Conservation (phyloP, 2,329 filamentous ascomycete genomes). For the Blastomyces percursus region DNA sequence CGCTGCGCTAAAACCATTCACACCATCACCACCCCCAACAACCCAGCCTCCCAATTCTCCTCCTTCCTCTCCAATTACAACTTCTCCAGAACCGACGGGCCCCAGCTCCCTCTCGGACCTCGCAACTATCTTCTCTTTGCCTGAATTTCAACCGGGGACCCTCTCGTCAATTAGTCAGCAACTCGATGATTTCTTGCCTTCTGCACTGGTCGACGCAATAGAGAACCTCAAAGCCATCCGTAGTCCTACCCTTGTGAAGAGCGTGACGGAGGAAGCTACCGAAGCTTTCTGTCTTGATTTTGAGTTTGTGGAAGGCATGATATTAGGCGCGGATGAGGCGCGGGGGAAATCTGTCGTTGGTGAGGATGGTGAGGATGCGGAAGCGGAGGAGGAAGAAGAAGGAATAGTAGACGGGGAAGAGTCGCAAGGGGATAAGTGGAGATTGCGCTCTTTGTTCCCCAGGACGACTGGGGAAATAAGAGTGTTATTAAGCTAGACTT, state of each 20-base stretch:
- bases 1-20: conserved; percentile 41
- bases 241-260: conserved; percentile 58
- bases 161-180: conserved; percentile 61
- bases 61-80: neutral
- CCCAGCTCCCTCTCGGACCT: conserved; percentile 34
- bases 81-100: neutral
- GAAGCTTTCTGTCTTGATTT: conserved; percentile 79
- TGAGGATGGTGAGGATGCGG: conserved; percentile 13
- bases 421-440: conserved; percentile 24
- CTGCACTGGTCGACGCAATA: conserved; percentile 82
- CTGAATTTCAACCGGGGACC: conserved; percentile 47
- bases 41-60: conserved; percentile 8
- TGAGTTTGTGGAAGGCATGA: conserved; percentile 53
- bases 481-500: conserved; percentile 47
- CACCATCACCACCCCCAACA: conserved; percentile 11
- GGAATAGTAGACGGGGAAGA: conserved; percentile 28
- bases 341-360: conserved; percentile 26
- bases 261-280: conserved; percentile 72
- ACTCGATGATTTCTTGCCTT: conserved; percentile 84
- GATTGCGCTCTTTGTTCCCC: conserved; percentile 49
- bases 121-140: conserved; percentile 43
- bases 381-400: conserved; percentile 15
- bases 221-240: conserved; percentile 66
- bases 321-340: conserved; percentile 49
- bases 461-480: conserved; percentile 53